Percentiles rank a stretch among this genome's conserved stretches.
Conservation (phyloP, 202 grass and related monocot genomes). For the Cymbopogon flexuosus region DNA sequence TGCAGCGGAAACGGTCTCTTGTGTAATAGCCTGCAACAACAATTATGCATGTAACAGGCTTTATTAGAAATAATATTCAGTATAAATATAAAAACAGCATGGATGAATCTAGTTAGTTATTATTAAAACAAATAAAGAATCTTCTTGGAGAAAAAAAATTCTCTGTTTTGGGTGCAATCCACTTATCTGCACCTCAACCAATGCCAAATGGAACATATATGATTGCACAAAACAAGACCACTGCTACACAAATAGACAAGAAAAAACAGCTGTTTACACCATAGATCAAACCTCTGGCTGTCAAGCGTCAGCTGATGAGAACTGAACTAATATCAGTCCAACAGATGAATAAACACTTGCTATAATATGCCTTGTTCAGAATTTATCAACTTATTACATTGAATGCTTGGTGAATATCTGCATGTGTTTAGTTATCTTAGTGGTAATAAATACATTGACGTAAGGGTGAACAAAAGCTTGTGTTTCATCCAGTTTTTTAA, state of each 20-base stretch:
- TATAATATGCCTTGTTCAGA: background rate
- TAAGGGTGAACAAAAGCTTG: background rate
- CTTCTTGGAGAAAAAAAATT: background rate
- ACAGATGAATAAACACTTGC: background rate
- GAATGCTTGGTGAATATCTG: background rate
- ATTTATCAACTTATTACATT: background rate
- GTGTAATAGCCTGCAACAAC: constrained; percentile 42
- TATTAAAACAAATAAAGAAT: background rate
- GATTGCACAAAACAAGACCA: background rate
- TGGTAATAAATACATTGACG: background rate
- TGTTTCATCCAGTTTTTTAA: background rate
- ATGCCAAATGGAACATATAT: background rate
- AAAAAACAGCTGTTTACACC: background rate
- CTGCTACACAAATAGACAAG: background rate
- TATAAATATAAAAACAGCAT: background rate
- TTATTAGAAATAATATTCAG: background rate
- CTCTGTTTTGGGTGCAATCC: background rate
- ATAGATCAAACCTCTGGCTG: background rate
- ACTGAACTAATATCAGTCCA: background rate
- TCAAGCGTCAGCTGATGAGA: background rate
- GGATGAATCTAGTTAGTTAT: background rate
- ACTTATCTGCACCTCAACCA: background rate
- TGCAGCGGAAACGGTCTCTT: constrained; percentile 23
- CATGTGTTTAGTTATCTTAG: background rate
- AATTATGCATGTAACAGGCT: constrained; percentile 14